Percentiles rank a stretch among this genome's conserved stretches.
phyloP scores from a whole-genome alignment of 805 yeast species.

The Lachancea cidri region DNA sequence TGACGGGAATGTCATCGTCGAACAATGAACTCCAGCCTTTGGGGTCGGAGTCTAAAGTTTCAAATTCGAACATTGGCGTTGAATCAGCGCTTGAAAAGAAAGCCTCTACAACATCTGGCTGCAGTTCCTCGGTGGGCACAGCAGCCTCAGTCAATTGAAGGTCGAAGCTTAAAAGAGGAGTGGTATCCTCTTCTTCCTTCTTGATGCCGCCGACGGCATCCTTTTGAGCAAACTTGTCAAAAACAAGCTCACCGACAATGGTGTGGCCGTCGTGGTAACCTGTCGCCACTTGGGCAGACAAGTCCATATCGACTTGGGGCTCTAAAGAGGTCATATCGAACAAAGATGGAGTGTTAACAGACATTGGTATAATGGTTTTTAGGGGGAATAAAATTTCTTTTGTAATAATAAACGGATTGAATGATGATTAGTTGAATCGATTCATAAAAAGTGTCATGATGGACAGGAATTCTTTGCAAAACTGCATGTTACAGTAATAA shows the following conservation, averaged over 20 bases:
- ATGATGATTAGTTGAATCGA: background rate
- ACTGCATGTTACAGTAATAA: slow-evolving; percentile 4
- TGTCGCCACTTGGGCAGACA: background rate
- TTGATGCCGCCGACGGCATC: slow-evolving; percentile 9
- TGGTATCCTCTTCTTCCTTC: slow-evolving; percentile 1
- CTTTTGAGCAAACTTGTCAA: slow-evolving; percentile 23
- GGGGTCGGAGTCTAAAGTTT: slow-evolving; percentile 24
- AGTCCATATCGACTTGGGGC: slow-evolving; percentile 2
- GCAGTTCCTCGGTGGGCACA: slow-evolving; percentile 32
- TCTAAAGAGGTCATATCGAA: slow-evolving; percentile 8
- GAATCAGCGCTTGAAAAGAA: slow-evolving; percentile 41
- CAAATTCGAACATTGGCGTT: slow-evolving; percentile 54
- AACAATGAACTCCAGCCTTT: slow-evolving; percentile 64
- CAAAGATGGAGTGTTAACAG: slow-evolving; percentile 8
- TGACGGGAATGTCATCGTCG: slow-evolving; percentile 38
- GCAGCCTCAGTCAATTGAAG: slow-evolving; percentile 1
- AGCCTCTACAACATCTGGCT: slow-evolving; percentile 61
- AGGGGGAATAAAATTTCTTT: background rate
- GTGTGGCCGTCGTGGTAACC: slow-evolving; percentile 9
- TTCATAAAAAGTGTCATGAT: slow-evolving; percentile 7
- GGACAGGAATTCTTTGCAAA: slow-evolving; percentile 9
- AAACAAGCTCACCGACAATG: slow-evolving; percentile 22
- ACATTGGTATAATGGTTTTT: slow-evolving; percentile 1
- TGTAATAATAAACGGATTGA: background rate
- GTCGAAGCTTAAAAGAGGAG: slow-evolving; percentile 4